Conservation (phyloP, 805 yeast species). For the Blastobotrys robertii region DNA sequence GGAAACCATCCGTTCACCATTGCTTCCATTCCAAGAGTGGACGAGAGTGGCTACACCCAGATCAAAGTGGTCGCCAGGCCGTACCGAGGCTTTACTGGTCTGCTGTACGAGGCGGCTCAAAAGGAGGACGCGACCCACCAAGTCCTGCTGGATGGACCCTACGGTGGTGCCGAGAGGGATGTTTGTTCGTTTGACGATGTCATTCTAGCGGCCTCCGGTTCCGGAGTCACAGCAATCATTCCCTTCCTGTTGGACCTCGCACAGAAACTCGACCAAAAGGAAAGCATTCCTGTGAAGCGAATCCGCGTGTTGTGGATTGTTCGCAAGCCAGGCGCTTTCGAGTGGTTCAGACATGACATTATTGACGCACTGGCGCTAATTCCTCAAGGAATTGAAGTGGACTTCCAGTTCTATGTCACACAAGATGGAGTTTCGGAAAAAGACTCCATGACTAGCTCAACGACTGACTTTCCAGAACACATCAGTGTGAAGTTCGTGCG, state of each 20-base stretch:
- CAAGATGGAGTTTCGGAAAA: background rate
- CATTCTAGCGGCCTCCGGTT: slow-evolving; percentile 34
- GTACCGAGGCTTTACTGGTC: slow-evolving; percentile 10
- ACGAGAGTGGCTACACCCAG: slow-evolving; percentile 6
- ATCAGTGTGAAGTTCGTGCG: too few relatives aligned
- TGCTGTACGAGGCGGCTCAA: slow-evolving; percentile 7
- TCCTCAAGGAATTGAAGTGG: background rate
- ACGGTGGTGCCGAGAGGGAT: slow-evolving; percentile 36
- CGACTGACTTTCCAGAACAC: too few relatives aligned
- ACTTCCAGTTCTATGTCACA: slow-evolving; percentile 2
- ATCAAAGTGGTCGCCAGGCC: slow-evolving; percentile 33
- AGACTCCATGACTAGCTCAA: too few relatives aligned
- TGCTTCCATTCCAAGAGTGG: slow-evolving; percentile 8
- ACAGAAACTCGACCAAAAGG: background rate
- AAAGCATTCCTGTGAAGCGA: slow-evolving; percentile 1
- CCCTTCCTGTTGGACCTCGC: slow-evolving; percentile 9
- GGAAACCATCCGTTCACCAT: slow-evolving; percentile 17
- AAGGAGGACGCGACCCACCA: slow-evolving; percentile 14
- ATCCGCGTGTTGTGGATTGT: slow-evolving; percentile 13
- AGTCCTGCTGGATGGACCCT: slow-evolving; percentile 38
- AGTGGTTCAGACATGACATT: slow-evolving; percentile 10
- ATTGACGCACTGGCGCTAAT: slow-evolving; percentile 1
- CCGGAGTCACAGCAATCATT: slow-evolving; percentile 32
- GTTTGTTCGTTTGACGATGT: slow-evolving; percentile 34
- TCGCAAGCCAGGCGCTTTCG: slow-evolving; percentile 3